Conservation (phyloP, 116 monocot genomes). For the Dioscorea cayenensis region DNA sequence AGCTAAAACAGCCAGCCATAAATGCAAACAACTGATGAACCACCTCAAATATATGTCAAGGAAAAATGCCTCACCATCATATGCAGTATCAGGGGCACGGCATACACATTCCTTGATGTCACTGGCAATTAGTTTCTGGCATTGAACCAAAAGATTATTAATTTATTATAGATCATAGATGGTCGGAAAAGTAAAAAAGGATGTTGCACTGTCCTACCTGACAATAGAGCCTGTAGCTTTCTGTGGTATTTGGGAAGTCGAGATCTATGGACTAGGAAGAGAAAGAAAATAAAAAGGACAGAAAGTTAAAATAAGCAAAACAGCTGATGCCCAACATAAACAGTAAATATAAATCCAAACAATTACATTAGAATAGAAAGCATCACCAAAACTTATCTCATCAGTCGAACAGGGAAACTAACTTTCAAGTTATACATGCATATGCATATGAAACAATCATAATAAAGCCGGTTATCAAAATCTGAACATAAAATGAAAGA, state of each 20-base stretch:
- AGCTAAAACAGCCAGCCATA: background rate
- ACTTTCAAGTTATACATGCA: no score
- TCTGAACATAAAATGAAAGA: no score
- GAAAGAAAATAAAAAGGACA: background rate
- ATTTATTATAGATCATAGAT: no score
- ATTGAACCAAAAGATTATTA: conserved; percentile 12
- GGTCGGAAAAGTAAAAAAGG: conserved; percentile 4
- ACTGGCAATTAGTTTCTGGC: conserved; percentile 75
- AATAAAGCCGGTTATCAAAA: no score
- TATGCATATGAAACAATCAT: no score
- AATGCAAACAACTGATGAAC: background rate
- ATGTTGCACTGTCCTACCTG: conserved; percentile 31
- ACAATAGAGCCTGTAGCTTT: conserved; percentile 86
- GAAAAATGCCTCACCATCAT: conserved; percentile 50
- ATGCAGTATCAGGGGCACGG: conserved; percentile 84
- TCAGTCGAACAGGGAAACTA: no score
- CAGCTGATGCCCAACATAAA: no score
- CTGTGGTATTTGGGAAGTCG: conserved; percentile 95
- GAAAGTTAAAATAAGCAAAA: no score
- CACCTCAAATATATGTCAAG: background rate
- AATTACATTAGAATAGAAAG: no score
- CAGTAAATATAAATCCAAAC: no score
- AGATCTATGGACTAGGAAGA: conserved; percentile 62
- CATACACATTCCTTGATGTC: conserved; percentile 96
- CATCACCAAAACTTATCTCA: no score